Evolutionary conservation across 192 early-diverging fungal genomes (phyloP).

Genomic region (Dimargaris verticillata): DNA sequence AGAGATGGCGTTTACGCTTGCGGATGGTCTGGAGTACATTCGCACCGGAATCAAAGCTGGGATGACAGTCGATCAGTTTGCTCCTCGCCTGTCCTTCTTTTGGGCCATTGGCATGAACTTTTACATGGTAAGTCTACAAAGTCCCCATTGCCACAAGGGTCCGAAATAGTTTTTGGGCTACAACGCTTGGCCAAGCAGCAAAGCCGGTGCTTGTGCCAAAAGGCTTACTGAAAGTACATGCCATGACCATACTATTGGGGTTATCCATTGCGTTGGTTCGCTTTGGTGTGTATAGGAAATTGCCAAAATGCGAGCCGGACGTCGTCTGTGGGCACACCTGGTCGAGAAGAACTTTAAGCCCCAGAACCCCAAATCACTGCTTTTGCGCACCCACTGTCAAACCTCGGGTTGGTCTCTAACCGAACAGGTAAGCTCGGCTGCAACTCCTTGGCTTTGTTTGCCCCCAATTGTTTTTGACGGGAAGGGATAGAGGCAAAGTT

Average conservation of each 20-base stretch:
- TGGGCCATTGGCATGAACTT: conserved; percentile 90
- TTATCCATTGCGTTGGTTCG: too few relatives aligned
- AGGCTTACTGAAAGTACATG: too few relatives aligned
- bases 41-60: conserved; percentile 59
- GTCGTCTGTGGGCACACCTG: conserved; percentile 65
- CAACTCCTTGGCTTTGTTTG: neutral
- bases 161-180: conserved; percentile 11
- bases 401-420: conserved; percentile 85
- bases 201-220: too few relatives aligned
- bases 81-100: conserved; percentile 80
- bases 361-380: conserved; percentile 57
- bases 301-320: conserved; percentile 75
- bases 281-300: conserved; percentile 32
- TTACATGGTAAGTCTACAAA: conserved; percentile 40
- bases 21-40: conserved; percentile 73
- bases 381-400: conserved; percentile 81
- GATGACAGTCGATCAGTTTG: conserved; percentile 79
- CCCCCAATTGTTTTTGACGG: neutral
- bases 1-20: conserved; percentile 83
- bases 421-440: conserved; percentile 32
- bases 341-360: conserved; percentile 74
- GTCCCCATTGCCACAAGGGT: conserved; percentile 10
- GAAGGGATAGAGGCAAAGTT: too few relatives aligned
- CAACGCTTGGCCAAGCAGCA: too few relatives aligned
- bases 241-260: too few relatives aligned